These are phyloP conservation scores for Neurospora hispaniola DNA, from an alignment of 495 filamentous ascomycete species.

Conservation along the genomic window DNA sequence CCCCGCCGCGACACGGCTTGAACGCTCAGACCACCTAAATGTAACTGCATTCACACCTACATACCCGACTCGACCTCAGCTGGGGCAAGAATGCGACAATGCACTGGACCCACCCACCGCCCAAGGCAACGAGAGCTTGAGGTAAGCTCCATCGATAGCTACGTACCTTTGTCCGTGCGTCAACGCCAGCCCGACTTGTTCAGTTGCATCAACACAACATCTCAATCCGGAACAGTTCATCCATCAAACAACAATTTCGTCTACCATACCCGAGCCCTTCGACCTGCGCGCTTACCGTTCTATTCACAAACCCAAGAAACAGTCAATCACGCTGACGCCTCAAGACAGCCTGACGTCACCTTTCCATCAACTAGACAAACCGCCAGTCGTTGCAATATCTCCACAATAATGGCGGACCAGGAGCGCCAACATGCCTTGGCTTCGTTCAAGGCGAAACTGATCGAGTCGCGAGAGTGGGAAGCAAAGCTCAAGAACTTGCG, in stretches of 20 bases:
- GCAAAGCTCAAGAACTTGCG: conserved; percentile 88
- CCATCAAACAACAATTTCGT: background rate
- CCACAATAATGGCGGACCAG: conserved; percentile 30
- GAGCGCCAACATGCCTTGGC: conserved; percentile 78
- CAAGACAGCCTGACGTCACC: background rate
- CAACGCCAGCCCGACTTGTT: background rate
- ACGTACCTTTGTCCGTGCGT: background rate
- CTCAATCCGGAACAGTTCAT: background rate
- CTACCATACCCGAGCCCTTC: background rate
- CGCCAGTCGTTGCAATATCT: background rate
- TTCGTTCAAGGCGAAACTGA: conserved; percentile 81
- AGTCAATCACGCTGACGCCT: background rate
- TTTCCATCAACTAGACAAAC: background rate
- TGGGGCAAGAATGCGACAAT: background rate
- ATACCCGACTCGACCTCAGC: background rate
- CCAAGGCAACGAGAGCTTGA: conserved; percentile 15
- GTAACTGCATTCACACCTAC: background rate
- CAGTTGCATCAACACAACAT: background rate
- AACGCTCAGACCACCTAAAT: background rate
- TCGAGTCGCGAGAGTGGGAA: conserved; percentile 97
- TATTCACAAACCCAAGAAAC: background rate
- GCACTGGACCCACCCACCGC: background rate
- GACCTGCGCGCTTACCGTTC: background rate
- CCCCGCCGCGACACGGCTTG: background rate
- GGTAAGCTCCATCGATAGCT: conserved; percentile 7